Percentiles rank a stretch among this genome's conserved stretches.
Conservation (phyloP, 768 basidiomycete genomes). For the Lentinula lateritia region DNA sequence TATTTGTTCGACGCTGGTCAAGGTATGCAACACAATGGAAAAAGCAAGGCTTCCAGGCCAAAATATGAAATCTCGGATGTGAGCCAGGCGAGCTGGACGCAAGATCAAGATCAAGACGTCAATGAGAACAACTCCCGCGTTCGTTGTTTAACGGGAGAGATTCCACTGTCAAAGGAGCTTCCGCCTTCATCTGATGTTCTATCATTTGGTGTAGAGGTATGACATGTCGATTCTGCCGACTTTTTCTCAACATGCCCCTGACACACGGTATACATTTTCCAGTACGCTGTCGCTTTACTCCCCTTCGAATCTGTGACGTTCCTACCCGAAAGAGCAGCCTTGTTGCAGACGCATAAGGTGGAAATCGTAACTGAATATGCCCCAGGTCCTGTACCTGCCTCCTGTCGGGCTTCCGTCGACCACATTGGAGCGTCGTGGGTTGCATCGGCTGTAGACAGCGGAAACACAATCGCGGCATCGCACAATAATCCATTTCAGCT, state of each 20-base stretch:
- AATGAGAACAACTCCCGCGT: neutral
- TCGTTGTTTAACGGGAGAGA: constrained; percentile 25
- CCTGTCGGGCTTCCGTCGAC: constrained; percentile 12
- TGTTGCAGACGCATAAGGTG: constrained; percentile 19
- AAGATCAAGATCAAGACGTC: neutral
- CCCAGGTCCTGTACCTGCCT: constrained; percentile 17
- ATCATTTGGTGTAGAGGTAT: constrained; percentile 23
- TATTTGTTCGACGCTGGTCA: constrained; percentile 14
- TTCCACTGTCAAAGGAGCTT: constrained; percentile 23
- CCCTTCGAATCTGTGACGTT: constrained; percentile 19
- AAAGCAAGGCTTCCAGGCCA: neutral
- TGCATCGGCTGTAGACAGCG: neutral
- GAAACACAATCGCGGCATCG: neutral
- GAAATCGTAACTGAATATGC: constrained; percentile 21
- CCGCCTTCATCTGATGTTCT: constrained; percentile 21
- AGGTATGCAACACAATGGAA: constrained; percentile 1
- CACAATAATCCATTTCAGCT: constrained; percentile 1
- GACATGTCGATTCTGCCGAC: neutral
- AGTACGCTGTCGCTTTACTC: constrained; percentile 18
- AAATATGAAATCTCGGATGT: constrained; percentile 12
- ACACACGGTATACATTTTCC: neutral
- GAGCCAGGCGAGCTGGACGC: constrained; percentile 25
- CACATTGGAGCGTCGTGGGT: neutral
- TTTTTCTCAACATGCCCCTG: neutral
- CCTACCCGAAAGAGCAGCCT: neutral